Evolutionary conservation across 306 rosid species (phyloP).

Genomic region (Cucurbita maxima): DNA sequence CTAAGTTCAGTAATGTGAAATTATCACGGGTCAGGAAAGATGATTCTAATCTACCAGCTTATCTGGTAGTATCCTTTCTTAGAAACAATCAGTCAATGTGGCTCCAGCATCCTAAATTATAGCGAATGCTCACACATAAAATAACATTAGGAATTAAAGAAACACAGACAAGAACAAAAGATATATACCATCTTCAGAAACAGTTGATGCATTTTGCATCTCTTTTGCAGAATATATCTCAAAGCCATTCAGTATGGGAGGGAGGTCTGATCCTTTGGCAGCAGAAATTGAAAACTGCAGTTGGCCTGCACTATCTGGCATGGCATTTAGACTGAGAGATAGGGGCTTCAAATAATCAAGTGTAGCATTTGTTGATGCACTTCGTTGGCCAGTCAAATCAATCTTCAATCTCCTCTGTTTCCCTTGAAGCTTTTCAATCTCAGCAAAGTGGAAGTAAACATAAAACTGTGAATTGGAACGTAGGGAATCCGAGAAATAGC

Average conservation of each 20-base stretch:
- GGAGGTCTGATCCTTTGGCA: conserved; percentile 4
- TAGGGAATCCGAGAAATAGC: not conserved
- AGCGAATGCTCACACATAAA: not conserved
- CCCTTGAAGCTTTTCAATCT: conserved; percentile 1
- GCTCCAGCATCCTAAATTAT: not conserved
- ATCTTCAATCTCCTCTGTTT: conserved; percentile 4
- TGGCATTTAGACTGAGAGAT: conserved; percentile 3
- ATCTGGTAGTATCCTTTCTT: not conserved
- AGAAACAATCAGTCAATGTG: not conserved
- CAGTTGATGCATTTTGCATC: conserved; percentile 8
- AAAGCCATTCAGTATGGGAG: conserved; percentile 11
- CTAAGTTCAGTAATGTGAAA: not conserved
- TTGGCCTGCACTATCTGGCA: not conserved
- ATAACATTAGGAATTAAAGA: not conserved
- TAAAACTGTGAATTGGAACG: not conserved
- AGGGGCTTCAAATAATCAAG: conserved; percentile 19
- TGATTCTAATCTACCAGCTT: not conserved
- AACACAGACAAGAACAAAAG: not conserved
- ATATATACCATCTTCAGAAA: conserved; percentile 1
- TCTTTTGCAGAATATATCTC: conserved; percentile 8
- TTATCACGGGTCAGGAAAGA: not conserved
- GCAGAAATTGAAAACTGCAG: conserved; percentile 8
- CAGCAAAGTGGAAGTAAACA: conserved; percentile 21
- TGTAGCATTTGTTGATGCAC: not conserved
- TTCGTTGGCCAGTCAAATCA: not conserved